These are phyloP conservation scores for Sporothrix luriei DNA, from an alignment of 2,329 filamentous ascomycete genomes.

Conservation along the genomic window DNA sequence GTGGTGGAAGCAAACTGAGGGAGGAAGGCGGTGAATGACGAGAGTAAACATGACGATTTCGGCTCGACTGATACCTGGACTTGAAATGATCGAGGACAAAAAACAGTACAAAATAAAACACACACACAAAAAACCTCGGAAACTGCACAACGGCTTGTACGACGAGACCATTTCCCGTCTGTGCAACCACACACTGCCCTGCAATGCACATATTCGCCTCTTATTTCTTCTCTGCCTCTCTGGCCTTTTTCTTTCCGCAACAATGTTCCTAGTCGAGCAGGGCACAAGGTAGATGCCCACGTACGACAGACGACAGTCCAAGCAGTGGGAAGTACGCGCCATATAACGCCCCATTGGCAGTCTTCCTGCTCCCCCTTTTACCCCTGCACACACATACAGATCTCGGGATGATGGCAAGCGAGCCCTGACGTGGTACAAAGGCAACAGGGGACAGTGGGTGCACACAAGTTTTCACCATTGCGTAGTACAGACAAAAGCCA, in stretches of 20 bases:
- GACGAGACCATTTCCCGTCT: not conserved
- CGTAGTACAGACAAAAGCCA: constrained; percentile 11
- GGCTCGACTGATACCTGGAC: not conserved
- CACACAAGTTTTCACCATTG: not conserved
- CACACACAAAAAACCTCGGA: constrained; percentile 8
- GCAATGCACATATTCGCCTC: not conserved
- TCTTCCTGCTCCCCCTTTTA: not conserved
- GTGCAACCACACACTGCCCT: constrained; percentile 1
- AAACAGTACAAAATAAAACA: not conserved
- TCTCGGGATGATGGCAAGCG: constrained; percentile 24
- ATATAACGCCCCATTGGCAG: not conserved
- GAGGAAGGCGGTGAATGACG: too few species aligned
- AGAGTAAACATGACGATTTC: too few species aligned
- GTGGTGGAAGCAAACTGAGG: not conserved
- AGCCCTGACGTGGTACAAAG: constrained; percentile 9
- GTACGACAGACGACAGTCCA: not conserved
- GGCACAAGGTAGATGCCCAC: not conserved
- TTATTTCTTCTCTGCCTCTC: not conserved
- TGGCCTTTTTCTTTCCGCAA: not conserved
- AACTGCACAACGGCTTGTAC: constrained; percentile 20
- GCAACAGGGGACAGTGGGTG: not conserved
- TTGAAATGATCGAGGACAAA: not conserved
- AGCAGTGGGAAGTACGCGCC: too few species aligned
- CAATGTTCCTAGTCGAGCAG: not conserved
- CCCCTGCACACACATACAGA: constrained; percentile 9